These are phyloP conservation scores for Rhizopus arrhizus DNA, from an alignment of 371 early-diverging fungal genomes.

Conservation along the genomic window DNA sequence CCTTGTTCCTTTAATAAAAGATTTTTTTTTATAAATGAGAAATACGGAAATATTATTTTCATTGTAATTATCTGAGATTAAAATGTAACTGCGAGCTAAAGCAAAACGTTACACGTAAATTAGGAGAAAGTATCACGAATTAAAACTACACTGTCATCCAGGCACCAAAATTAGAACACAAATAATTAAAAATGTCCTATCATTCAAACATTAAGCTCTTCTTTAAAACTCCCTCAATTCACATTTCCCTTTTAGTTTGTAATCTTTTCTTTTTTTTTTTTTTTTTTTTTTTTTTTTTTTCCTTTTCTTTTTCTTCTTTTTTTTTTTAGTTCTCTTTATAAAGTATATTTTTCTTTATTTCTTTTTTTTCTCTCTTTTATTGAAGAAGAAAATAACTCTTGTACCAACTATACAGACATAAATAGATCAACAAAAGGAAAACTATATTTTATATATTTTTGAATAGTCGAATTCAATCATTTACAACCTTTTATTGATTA, in stretches of 20 bases:
- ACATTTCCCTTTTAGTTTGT: constrained; percentile 21
- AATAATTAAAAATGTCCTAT: constrained; percentile 13
- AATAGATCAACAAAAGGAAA: too few species aligned
- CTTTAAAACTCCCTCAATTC: constrained; percentile 24
- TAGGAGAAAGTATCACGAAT: constrained; percentile 23
- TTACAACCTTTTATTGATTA: constrained; percentile 4
- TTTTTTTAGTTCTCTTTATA: constrained; percentile 17
- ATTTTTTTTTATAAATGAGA: too few species aligned
- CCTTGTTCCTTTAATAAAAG: not conserved
- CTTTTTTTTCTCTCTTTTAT: constrained; percentile 13
- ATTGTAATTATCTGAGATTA: not conserved
- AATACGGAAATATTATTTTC: too few species aligned
- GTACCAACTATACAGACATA: too few species aligned
- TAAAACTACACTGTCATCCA: constrained; percentile 8
- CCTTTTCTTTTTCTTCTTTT: constrained; percentile 22
- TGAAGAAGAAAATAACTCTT: constrained; percentile 5
- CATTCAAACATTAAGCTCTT: constrained; percentile 15
- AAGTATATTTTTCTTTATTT: constrained; percentile 15
- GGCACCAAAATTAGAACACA: constrained; percentile 25
- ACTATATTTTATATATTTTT: too few species aligned
- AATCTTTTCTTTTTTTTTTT: not conserved
- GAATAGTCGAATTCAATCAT: not conserved
- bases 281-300: constrained; percentile 15
- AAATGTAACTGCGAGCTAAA: constrained; percentile 4
- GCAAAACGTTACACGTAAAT: constrained; percentile 18